Evolutionary conservation across 805 yeast species (phyloP).

Genomic region (Sugiyamaella chiloensis): DNA sequence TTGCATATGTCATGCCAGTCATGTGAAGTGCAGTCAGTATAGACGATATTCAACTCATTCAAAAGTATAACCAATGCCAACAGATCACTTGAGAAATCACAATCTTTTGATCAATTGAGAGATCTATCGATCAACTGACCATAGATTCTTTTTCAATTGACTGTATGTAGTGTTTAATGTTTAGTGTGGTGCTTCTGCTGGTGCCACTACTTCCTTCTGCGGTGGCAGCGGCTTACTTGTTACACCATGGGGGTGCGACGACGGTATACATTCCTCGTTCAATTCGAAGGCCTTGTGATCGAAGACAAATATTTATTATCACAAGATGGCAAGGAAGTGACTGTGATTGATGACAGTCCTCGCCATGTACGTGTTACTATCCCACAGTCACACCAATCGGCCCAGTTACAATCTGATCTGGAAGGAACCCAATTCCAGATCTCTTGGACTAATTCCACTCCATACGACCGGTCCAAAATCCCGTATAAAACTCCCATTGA

Average conservation of each 20-base stretch:
- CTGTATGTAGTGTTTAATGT: no score
- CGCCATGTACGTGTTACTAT: slow-evolving; percentile 22
- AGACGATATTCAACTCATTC: no score
- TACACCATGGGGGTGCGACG: slow-evolving; percentile 15
- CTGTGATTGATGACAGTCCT: slow-evolving; percentile 8
- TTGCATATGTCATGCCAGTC: no score
- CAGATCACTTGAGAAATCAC: no score
- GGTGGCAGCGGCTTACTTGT: no score
- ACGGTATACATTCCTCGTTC: slow-evolving; percentile 20
- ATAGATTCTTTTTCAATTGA: no score
- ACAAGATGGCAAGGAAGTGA: slow-evolving; percentile 7
- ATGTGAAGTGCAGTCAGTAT: no score
- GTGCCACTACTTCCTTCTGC: no score
- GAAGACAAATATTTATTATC: slow-evolving; percentile 7
- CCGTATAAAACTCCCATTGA: slow-evolving; percentile 29
- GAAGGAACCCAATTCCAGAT: slow-evolving; percentile 16
- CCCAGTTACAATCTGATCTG: neutral
- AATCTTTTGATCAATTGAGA: no score
- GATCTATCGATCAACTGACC: no score
- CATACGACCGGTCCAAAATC: slow-evolving; percentile 20
- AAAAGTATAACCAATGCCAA: no score
- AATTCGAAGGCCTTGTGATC: slow-evolving; percentile 10
- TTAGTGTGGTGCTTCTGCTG: no score
- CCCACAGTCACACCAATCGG: slow-evolving; percentile 12
- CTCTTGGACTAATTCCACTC: slow-evolving; percentile 16